Conservation (phyloP, 192 early-diverging fungal genomes). For the Linnemannia zychae region DNA sequence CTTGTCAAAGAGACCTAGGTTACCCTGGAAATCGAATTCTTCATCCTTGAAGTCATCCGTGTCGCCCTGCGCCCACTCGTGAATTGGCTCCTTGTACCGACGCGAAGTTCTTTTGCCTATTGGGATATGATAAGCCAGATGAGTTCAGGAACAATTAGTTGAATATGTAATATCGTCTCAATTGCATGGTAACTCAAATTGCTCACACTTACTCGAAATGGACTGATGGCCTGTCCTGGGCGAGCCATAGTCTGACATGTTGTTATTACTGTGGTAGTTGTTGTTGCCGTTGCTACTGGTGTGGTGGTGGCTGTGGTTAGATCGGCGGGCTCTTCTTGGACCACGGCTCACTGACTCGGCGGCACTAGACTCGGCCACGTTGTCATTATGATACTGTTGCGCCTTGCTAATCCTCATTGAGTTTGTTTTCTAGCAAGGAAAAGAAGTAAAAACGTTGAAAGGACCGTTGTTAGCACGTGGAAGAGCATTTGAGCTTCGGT, state of each 20-base stretch:
- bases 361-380: conserved; percentile 43
- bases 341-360: conserved; percentile 36
- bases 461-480: not conserved
- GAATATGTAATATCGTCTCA: not conserved
- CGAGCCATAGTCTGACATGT: conserved; percentile 49
- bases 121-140: not conserved
- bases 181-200: not conserved
- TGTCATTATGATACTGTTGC: conserved; percentile 17
- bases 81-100: conserved; percentile 37
- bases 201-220: conserved; percentile 19
- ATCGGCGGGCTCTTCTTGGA: conserved; percentile 28
- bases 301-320: conserved; percentile 13
- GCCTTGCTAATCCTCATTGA: conserved; percentile 17
- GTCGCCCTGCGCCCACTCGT: conserved; percentile 73
- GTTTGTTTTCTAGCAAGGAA: conserved; percentile 16
- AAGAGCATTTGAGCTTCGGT: not conserved
- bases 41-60: conserved; percentile 70
- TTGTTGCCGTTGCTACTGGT: conserved; percentile 14
- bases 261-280: conserved; percentile 34
- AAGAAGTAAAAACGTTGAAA: not conserved
- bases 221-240: conserved; percentile 28
- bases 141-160: not conserved
- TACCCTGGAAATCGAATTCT: conserved; percentile 77
- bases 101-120: conserved; percentile 42
- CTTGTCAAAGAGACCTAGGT: conserved; percentile 80